A percentile compares a stretch with the other conserved stretches of the same genome.
Evolutionary conservation across 352 stramenopile species (phyloP).

Genomic region (Phytophthora colocasiae): DNA sequence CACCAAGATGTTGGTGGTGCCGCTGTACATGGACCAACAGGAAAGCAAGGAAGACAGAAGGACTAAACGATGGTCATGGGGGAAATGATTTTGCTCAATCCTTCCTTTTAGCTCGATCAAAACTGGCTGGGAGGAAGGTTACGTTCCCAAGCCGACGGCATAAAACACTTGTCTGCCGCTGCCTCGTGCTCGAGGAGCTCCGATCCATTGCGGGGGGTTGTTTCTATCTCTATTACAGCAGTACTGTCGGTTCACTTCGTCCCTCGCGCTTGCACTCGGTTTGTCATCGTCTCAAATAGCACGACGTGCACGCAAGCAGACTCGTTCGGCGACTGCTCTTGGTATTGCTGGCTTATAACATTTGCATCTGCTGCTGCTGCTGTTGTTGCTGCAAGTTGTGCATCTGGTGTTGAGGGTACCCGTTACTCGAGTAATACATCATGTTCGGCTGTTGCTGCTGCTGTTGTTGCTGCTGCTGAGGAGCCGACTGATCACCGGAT

Average conservation of each 20-base stretch:
- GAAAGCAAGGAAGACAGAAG: not conserved
- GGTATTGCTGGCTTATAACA: slow-evolving; percentile 58
- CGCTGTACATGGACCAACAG: slow-evolving; percentile 20
- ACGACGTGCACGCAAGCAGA: slow-evolving; percentile 33
- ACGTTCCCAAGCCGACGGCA: slow-evolving; percentile 35
- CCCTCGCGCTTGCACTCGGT: slow-evolving; percentile 31
- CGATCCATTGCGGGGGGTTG: slow-evolving; percentile 27
- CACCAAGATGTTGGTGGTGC: slow-evolving; percentile 35
- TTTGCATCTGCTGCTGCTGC: slow-evolving; percentile 64
- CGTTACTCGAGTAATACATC: slow-evolving; percentile 81
- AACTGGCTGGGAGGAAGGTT: slow-evolving; percentile 35
- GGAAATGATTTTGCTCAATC: slow-evolving; percentile 29
- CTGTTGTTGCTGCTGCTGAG: slow-evolving; percentile 32
- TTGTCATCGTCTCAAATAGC: slow-evolving; percentile 31
- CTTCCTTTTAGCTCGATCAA: slow-evolving; percentile 36
- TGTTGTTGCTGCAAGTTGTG: slow-evolving; percentile 69
- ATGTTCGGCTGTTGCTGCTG: slow-evolving; percentile 52
- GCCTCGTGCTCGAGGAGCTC: slow-evolving; percentile 27
- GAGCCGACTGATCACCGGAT: slow-evolving; percentile 32
- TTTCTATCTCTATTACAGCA: slow-evolving; percentile 53
- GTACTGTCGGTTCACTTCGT: slow-evolving; percentile 12
- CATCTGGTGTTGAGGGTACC: slow-evolving; percentile 73
- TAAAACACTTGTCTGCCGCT: slow-evolving; percentile 24
- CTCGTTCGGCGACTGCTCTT: slow-evolving; percentile 24
- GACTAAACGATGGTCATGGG: slow-evolving; percentile 18